Base-by-base conservation (phyloP, 306 rosid genomes). In the Pyrus betulifolia region DNA sequence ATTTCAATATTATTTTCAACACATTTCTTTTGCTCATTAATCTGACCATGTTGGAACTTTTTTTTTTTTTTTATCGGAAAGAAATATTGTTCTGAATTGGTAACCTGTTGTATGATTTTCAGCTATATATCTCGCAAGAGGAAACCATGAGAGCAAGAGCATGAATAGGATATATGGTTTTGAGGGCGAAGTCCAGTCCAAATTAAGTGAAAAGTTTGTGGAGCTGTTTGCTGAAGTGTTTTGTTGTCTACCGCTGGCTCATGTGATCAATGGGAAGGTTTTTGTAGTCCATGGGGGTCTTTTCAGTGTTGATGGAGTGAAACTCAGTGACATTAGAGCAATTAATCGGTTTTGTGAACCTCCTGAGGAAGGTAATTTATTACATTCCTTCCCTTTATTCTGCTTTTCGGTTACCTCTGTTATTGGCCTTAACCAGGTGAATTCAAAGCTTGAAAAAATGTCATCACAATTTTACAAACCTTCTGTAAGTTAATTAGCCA, bases 81-180 rank as follows among this genome's bases (percentile, higher is more conserved):
- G 4, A 61, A 61, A 25, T 63, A 12, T 19, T 62, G 30, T 45
- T 23, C 14, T 72, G 64, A 68, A 69, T 64, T 75, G 49, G 71
- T 68, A 49, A 81, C 76, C 54, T 78, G 45, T 71, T 77, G 19
- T 77, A 28, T 60, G 4, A 33, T 78, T 89, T 78, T 80, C 97
- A 95, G 99, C 98, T 38, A 89, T 96, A 82, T 82, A 96, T 80
- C 90, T 96, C 69, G 93, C 98, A 62, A 88, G 99, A 77, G 99
- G 99, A 81, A 96, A 96, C 81, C 99, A 96, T 9, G 99, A 96
- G 85, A 96, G 98, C 88, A 96, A 91, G 92, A 87, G 97, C 93
- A 96, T 96, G 99, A 96, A 96, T 84, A 96, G 93, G 89, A 96
- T 96, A 76, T 96, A 96, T 86, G 99, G 99, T 75, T 96, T 96